Evolutionary conservation across 179 eudicot species (phyloP).

Genomic region (Silene coronaria): DNA sequence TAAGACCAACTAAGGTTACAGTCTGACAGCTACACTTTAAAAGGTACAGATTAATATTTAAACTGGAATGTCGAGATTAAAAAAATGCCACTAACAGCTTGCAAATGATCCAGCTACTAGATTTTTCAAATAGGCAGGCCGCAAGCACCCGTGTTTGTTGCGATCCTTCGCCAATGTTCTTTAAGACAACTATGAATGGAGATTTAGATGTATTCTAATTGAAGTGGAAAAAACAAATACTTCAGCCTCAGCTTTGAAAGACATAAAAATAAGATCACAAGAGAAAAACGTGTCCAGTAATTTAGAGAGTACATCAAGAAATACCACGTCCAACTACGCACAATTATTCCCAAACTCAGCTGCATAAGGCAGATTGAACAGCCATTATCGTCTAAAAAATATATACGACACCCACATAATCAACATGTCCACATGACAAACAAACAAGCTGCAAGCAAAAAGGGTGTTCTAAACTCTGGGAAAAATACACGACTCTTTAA

Average conservation of each 20-base stretch:
- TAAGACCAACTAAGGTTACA: neutral
- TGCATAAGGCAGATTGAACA: neutral
- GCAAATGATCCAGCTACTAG: neutral
- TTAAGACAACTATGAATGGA: neutral
- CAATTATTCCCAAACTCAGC: neutral
- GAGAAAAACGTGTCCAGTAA: too few species aligned
- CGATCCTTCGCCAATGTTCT: neutral
- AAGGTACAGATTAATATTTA: neutral
- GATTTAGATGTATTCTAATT: neutral
- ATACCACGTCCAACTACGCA: neutral
- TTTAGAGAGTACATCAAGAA: too few species aligned
- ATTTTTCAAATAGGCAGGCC: neutral
- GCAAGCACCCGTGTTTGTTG: neutral
- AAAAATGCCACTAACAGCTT: neutral
- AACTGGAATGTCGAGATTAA: neutral
- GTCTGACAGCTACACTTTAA: neutral
- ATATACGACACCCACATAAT: neutral
- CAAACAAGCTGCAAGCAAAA: neutral
- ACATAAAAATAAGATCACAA: too few species aligned
- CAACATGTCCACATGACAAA: neutral
- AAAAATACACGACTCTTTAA: constrained; percentile 2
- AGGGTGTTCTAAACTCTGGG: constrained; percentile 9
- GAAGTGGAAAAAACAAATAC: neutral
- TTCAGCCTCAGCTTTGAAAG: neutral
- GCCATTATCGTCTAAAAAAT: neutral